Conservation (phyloP, 257 asterid species). For the Solanum bukasovii region DNA sequence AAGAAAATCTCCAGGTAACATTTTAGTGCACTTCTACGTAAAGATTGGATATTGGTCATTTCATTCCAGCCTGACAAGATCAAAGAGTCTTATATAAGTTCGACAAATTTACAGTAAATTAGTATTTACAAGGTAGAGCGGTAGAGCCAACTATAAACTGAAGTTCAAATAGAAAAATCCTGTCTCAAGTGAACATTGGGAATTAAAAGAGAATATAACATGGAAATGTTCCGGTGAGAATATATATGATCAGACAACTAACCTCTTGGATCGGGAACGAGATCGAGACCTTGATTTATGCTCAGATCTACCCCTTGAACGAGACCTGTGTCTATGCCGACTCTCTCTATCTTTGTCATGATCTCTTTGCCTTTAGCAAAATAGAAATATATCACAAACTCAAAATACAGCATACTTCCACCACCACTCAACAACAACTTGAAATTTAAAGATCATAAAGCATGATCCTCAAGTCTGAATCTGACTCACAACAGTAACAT, state of each 20-base stretch:
- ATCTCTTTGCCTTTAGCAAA: slow-evolving; percentile 52
- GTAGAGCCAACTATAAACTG: neutral
- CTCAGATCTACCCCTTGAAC: slow-evolving; percentile 55
- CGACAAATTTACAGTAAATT: neutral
- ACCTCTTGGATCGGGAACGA: slow-evolving; percentile 89
- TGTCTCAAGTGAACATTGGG: neutral
- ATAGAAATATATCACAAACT: neutral
- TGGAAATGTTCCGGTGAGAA: neutral
- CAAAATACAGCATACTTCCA: neutral
- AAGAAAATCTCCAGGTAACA: neutral
- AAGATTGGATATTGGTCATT: neutral
- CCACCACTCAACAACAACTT: neutral
- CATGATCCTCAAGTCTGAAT: neutral
- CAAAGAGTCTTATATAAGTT: neutral
- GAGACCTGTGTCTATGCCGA: slow-evolving; percentile 52
- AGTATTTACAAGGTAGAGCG: neutral
- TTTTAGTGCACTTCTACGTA: neutral
- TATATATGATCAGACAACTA: neutral
- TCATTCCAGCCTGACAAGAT: neutral
- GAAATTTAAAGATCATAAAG: neutral
- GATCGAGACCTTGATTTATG: slow-evolving; percentile 74
- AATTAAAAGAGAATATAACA: neutral
- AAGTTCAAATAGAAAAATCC: neutral
- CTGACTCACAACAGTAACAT: neutral
- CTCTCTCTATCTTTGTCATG: slow-evolving; percentile 66